Percentiles rank a stretch among this genome's conserved stretches.
phyloP scores from a whole-genome alignment of 2,329 filamentous ascomycete species.

The Anthostomella pinea region DNA sequence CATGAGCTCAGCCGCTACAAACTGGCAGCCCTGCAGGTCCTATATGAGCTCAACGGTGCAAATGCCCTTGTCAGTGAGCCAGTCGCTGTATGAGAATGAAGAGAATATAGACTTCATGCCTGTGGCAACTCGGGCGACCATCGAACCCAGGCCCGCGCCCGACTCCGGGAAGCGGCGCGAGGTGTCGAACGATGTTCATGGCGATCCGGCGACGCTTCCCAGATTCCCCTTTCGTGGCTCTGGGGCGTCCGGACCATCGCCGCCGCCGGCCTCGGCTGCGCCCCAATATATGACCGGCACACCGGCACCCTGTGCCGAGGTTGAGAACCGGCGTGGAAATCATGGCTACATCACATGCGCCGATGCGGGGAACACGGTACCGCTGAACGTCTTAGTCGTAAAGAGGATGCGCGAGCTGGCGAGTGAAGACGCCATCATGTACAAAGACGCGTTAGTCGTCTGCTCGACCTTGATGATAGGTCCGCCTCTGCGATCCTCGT shows the following conservation, averaged over 20 bases:
- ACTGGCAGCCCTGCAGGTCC: slow-evolving; percentile 6
- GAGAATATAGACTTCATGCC: slow-evolving; percentile 2
- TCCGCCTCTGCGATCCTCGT: too few relatives aligned
- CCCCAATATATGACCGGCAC: too few relatives aligned
- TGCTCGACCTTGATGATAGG: slow-evolving; percentile 6
- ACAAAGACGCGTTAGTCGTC: slow-evolving; percentile 6
- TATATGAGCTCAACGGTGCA: slow-evolving; percentile 1
- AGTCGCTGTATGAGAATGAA: slow-evolving; percentile 1
- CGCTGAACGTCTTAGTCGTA: slow-evolving; percentile 8
- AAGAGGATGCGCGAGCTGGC: slow-evolving; percentile 8
- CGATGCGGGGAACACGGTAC: slow-evolving; percentile 7
- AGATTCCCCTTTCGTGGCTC: too few relatives aligned
- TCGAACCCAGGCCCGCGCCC: neutral
- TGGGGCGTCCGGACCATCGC: too few relatives aligned
- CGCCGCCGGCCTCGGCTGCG: too few relatives aligned
- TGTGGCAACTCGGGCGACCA: slow-evolving; percentile 2
- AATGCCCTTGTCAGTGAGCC: slow-evolving; percentile 3
- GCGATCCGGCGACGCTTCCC: too few relatives aligned
- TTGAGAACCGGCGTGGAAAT: slow-evolving; percentile 3
- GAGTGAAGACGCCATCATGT: slow-evolving; percentile 4
- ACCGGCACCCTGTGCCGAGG: too few relatives aligned
- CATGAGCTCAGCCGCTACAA: neutral
- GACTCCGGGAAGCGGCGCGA: neutral
- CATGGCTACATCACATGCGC: slow-evolving; percentile 10
- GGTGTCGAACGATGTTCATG: too few relatives aligned